phyloP scores from a whole-genome alignment of 768 basidiomycete species.

The Asterophora lycoperdoides region DNA sequence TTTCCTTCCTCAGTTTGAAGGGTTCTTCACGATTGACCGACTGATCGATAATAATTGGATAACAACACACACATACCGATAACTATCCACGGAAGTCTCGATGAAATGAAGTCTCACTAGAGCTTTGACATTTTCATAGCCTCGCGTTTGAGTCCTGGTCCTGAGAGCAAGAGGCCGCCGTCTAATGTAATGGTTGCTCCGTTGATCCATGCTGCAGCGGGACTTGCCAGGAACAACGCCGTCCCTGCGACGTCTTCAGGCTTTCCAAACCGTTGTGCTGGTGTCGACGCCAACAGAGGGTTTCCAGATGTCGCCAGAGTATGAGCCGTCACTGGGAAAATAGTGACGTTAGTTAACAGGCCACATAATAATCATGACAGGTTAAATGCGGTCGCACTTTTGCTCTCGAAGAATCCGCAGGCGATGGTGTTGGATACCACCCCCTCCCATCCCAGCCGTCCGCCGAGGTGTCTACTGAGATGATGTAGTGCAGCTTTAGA shows the following conservation, averaged over 20 bases:
- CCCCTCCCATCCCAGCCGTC: constrained; percentile 50
- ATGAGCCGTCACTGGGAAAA: constrained; percentile 46
- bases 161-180: constrained; percentile 47
- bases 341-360: neutral
- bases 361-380: neutral
- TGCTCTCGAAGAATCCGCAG: constrained; percentile 46
- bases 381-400: constrained; percentile 25
- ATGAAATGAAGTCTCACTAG: constrained; percentile 7
- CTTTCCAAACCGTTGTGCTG: constrained; percentile 51
- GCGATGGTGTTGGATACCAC: constrained; percentile 63
- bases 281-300: constrained; percentile 38
- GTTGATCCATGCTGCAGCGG: constrained; percentile 59
- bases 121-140: constrained; percentile 27
- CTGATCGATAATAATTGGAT: neutral
- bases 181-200: constrained; percentile 62
- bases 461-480: constrained; percentile 53
- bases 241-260: constrained; percentile 64
- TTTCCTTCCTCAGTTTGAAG: too few species aligned
- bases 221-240: constrained; percentile 56
- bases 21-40: too few species aligned
- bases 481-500: constrained; percentile 63
- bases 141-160: constrained; percentile 4
- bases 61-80: neutral
- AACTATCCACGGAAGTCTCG: neutral
- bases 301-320: constrained; percentile 45